Evolutionary conservation across 2,329 filamentous ascomycete species (phyloP).

Genomic region (Arthrobotrys sinensis): DNA sequence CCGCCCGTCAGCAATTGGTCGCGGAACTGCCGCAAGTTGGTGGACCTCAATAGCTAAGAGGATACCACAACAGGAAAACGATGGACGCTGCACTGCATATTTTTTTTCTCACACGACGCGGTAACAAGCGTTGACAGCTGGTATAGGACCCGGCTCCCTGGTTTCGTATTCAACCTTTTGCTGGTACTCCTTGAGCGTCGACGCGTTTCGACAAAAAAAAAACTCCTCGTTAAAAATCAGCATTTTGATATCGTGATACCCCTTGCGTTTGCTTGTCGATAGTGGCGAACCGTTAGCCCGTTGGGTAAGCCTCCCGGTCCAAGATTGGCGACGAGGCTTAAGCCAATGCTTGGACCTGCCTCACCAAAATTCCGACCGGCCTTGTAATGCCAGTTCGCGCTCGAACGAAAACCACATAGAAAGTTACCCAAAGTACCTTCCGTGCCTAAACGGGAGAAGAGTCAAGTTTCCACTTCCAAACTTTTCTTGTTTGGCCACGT

Average conservation of each 20-base stretch:
- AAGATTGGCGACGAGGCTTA: constrained; percentile 16
- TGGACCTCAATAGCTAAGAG: background rate
- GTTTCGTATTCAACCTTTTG: background rate
- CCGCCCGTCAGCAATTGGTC: constrained; percentile 18
- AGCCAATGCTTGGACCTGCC: constrained; percentile 20
- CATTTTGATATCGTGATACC: background rate
- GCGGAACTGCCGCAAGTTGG: constrained; percentile 21
- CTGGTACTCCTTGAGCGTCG: background rate
- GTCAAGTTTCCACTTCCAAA: background rate
- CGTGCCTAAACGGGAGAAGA: background rate
- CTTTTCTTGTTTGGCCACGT: constrained; percentile 5
- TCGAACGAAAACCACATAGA: background rate
- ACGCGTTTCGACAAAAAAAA: background rate
- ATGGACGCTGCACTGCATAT: background rate
- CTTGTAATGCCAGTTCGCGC: background rate
- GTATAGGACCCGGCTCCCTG: background rate
- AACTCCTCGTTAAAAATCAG: background rate
- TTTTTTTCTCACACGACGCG: background rate
- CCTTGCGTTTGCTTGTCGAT: background rate
- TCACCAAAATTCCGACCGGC: background rate
- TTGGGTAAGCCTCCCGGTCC: constrained; percentile 16
- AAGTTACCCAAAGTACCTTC: background rate
- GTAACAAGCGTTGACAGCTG: background rate
- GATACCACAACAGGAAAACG: background rate
- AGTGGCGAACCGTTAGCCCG: constrained; percentile 18